A percentile compares a stretch with the other conserved stretches of the same genome.
Conservation (phyloP, 2,329 filamentous ascomycete species). For the Hymenoscyphus infarciens region DNA sequence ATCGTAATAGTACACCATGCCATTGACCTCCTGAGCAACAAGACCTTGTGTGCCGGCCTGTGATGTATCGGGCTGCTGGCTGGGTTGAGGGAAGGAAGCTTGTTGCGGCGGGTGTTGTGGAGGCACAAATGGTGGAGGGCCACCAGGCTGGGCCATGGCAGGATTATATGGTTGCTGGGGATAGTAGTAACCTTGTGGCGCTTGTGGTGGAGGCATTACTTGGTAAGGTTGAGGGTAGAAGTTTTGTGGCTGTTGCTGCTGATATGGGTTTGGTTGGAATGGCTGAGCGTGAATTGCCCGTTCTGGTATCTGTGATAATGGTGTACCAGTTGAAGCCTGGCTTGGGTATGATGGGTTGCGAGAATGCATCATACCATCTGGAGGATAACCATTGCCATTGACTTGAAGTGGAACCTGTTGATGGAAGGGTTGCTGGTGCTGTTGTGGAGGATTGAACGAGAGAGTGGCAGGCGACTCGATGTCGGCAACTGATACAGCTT, state of each 20-base stretch:
- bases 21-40: slow-evolving; percentile 84
- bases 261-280: slow-evolving; percentile 74
- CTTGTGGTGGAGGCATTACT: slow-evolving; percentile 53
- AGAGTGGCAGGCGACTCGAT: slow-evolving; percentile 73
- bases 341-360: slow-evolving; percentile 67
- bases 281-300: slow-evolving; percentile 85
- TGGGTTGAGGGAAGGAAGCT: slow-evolving; percentile 24
- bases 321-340: slow-evolving; percentile 71
- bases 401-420: slow-evolving; percentile 85
- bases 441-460: slow-evolving; percentile 56
- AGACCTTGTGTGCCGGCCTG: slow-evolving; percentile 56
- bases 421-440: slow-evolving; percentile 83
- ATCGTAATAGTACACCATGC: slow-evolving; percentile 95
- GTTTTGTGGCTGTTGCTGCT: slow-evolving; percentile 42
- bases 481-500: slow-evolving; percentile 86
- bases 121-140: slow-evolving; percentile 30
- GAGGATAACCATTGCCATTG: slow-evolving; percentile 51
- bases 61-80: slow-evolving; percentile 37
- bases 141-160: slow-evolving; percentile 41
- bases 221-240: slow-evolving; percentile 55
- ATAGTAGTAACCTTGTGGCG: slow-evolving; percentile 66
- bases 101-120: slow-evolving; percentile 32
- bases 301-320: slow-evolving; percentile 88
- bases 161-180: slow-evolving; percentile 46
- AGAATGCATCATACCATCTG: slow-evolving; percentile 52